These are phyloP conservation scores for Pythium rhizo-oryzae DNA, from an alignment of 352 stramenopile genomes.

Conservation along the genomic window DNA sequence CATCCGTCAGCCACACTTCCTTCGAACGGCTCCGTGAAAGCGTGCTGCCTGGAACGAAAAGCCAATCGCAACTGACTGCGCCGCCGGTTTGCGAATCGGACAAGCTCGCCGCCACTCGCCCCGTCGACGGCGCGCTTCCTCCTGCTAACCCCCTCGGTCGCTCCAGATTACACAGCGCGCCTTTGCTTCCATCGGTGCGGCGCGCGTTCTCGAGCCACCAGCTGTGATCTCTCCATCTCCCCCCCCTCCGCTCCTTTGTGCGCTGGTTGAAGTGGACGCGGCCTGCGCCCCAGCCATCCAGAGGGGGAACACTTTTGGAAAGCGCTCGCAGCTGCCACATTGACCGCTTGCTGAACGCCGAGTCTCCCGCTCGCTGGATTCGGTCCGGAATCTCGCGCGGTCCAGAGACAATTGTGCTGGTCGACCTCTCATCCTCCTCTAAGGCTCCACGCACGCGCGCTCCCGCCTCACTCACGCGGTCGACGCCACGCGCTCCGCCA, in stretches of 20 bases:
- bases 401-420: too few relatives aligned
- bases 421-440: background rate
- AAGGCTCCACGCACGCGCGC: too few relatives aligned
- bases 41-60: background rate
- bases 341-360: background rate
- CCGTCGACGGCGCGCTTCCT: too few relatives aligned
- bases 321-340: conserved; percentile 19
- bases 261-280: conserved; percentile 26
- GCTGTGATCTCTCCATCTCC: too few relatives aligned
- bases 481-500: background rate
- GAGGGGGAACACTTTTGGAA: conserved; percentile 23
- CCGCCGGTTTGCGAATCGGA: background rate
- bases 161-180: too few relatives aligned
- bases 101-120: too few relatives aligned
- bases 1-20: background rate
- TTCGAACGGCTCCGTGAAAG: background rate
- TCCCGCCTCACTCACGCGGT: background rate
- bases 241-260: conserved; percentile 11
- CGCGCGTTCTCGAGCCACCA: too few relatives aligned
- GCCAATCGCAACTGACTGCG: background rate
- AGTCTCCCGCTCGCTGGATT: too few relatives aligned
- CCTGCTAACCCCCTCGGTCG: too few relatives aligned
- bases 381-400: background rate
- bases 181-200: background rate
- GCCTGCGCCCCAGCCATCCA: conserved; percentile 1